Conservation (phyloP, 1,284 basidiomycete genomes). For the Volvariella volvacea region DNA sequence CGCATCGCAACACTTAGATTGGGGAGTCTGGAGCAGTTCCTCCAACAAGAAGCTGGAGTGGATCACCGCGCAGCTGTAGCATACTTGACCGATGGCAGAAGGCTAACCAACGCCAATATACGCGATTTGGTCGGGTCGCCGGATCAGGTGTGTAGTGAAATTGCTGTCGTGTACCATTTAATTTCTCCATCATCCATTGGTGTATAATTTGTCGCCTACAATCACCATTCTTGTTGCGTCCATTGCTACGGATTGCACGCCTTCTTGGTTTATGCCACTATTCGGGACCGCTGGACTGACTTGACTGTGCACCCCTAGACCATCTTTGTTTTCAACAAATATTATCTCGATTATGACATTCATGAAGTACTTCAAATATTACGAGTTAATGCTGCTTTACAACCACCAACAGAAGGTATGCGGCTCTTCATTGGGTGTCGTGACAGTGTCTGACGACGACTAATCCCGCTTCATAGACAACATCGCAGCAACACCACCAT, state of each 20-base stretch:
- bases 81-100: conserved; percentile 68
- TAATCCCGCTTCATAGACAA: conserved; percentile 39
- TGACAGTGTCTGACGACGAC: too few species aligned
- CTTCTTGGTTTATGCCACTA: too few species aligned
- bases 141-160: conserved; percentile 50
- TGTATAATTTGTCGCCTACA: too few species aligned
- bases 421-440: too few species aligned
- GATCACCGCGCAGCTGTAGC: conserved; percentile 63
- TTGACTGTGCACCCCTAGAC: conserved; percentile 30
- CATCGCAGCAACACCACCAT: conserved; percentile 62
- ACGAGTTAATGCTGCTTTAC: conserved; percentile 49
- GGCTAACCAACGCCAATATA: conserved; percentile 60
- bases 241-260: too few species aligned
- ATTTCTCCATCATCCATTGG: too few species aligned
- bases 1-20: conserved; percentile 42
- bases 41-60: conserved; percentile 62
- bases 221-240: too few species aligned
- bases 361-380: conserved; percentile 56
- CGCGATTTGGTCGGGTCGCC: conserved; percentile 65
- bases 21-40: conserved; percentile 56
- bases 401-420: conserved; percentile 69
- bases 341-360: conserved; percentile 61
- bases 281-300: too few species aligned
- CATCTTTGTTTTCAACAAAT: conserved; percentile 76
- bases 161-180: too few species aligned